Evolutionary conservation across 1,284 basidiomycete genomes (phyloP).

Genomic region (Heimioporus retisporus): DNA sequence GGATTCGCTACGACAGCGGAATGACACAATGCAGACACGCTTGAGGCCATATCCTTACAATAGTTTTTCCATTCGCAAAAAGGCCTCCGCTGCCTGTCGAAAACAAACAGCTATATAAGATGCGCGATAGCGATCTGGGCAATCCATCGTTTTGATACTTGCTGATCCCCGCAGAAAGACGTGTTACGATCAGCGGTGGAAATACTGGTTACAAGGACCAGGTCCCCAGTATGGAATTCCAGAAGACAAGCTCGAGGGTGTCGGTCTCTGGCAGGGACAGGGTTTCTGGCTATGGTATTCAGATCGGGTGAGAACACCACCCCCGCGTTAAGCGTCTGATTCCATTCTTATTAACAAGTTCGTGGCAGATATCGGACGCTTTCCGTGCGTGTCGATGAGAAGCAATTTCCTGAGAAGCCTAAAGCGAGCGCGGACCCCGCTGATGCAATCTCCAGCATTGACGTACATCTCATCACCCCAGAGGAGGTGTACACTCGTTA

Average conservation of each 20-base stretch:
- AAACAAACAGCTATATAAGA: no score
- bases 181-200: no score
- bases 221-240: slow-evolving; percentile 9
- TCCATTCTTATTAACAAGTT: slow-evolving; percentile 9
- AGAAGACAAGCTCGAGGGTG: slow-evolving; percentile 30
- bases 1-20: no score
- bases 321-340: neutral
- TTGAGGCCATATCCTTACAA: no score
- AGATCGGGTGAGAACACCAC: slow-evolving; percentile 33
- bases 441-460: slow-evolving; percentile 50
- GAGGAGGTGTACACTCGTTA: neutral
- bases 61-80: no score
- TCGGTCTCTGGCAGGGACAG: slow-evolving; percentile 27
- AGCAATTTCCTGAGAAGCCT: slow-evolving; percentile 23
- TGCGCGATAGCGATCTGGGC: no score
- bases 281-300: slow-evolving; percentile 40
- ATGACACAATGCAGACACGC: no score
- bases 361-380: slow-evolving; percentile 51
- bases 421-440: slow-evolving; percentile 43
- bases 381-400: slow-evolving; percentile 50
- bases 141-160: no score
- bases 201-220: no score
- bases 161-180: no score
- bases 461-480: neutral
- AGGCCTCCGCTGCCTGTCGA: no score